Evolutionary conservation across 495 filamentous ascomycete genomes (phyloP), one percentile per base, ranked within the genome.

Genomic region (Aspergillus ostianus): DNA sequence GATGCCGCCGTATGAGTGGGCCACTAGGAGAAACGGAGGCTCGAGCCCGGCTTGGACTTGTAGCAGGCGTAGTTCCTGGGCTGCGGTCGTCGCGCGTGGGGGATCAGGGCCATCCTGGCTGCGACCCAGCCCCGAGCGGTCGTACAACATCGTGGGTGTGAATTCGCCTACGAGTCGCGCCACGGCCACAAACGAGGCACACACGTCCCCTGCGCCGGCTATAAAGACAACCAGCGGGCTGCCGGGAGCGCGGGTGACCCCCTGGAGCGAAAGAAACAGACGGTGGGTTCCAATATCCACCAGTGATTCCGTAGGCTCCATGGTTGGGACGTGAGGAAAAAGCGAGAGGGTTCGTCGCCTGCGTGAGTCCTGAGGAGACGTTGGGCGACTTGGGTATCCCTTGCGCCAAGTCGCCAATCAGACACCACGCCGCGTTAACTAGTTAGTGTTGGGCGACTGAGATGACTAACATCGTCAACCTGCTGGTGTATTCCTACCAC

Each of bases 1-100:
- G 44, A 80, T 75, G 5, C 74, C 82, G 13, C 82, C 82, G 49
- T 82, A 84, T 23, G 78, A 82, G 62, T 84, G 82, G 12, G 69
- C 80, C 8, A 79, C 71, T 2, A 84, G 68, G 7, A 82, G 30
- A 46, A 78, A 70, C 3, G 79, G 82, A 64, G 70, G 2, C 6
- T 47, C 3, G 66, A 57, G 15, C 54, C 27, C 20, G 53, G 63
- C 19, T 32, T 53, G 30, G 53, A 12, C 3, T 4, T 78, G 69
- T 21, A 80, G 65, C 13, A 36, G 49, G 52, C 69, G 68, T 9
- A 82, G 61, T 29, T 77, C 73, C 36, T 65, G 48, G 9, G 73
- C 77, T 9, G 70, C 67, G 0, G 19, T 60, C 13, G 67, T 57
- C 58, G 73, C 59, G 13, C 55, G 55, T 53, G 26, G 53, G 12